Conservation (phyloP, 257 asterid genomes). For the Orobanche coerulescens region DNA sequence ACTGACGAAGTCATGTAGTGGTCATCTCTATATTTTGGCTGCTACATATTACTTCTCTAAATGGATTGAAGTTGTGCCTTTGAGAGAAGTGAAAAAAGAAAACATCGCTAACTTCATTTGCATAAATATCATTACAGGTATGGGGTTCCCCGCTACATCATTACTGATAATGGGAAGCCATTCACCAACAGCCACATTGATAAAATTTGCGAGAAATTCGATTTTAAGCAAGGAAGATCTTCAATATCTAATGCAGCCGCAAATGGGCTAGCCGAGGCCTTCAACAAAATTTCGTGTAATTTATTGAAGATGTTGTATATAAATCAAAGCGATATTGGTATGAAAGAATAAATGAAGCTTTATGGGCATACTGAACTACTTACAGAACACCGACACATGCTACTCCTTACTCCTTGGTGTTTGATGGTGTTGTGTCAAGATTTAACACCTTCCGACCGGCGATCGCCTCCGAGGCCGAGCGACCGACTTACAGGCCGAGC, state of each 20-base stretch:
- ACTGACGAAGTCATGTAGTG: too few species aligned
- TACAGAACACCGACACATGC: neutral
- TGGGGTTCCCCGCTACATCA: too few species aligned
- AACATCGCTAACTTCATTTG: too few species aligned
- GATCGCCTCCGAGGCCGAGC: too few species aligned
- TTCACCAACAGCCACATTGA: neutral
- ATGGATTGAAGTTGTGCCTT: too few species aligned
- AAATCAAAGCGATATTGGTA: neutral
- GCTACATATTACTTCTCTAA: too few species aligned
- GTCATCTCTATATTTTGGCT: too few species aligned
- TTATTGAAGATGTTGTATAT: neutral
- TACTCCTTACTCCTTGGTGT: neutral
- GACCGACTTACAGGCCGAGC: too few species aligned
- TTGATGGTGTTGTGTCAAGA: too few species aligned
- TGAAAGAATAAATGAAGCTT: neutral
- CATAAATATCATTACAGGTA: too few species aligned
- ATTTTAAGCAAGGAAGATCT: neutral
- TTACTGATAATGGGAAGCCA: neutral
- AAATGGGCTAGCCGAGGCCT: neutral
- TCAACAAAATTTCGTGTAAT: neutral
- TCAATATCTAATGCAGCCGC: neutral
- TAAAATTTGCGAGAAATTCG: neutral
- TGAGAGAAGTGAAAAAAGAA: too few species aligned
- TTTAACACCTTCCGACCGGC: too few species aligned
- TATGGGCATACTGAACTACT: neutral